phyloP scores from a whole-genome alignment of 768 basidiomycete genomes.

The Russula earlei region DNA sequence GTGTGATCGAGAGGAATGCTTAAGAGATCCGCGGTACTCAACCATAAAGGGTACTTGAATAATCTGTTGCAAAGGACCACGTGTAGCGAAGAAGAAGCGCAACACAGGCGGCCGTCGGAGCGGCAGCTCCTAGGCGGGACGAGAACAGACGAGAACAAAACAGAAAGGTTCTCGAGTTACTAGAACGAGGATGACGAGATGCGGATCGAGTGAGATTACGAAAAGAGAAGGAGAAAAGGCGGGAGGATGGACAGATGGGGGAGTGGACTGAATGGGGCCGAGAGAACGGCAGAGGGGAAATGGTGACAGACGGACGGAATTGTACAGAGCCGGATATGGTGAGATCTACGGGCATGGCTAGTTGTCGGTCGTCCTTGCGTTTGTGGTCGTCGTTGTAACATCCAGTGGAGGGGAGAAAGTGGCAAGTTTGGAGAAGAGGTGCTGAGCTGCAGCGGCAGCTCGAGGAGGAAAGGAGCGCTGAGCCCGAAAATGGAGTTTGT shows the following conservation, averaged over 20 bases:
- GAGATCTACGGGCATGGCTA: constrained; percentile 4
- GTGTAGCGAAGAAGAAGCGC: too few relatives aligned
- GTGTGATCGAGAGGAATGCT: not conserved
- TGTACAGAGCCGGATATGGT: constrained; percentile 8
- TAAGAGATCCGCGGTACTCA: constrained; percentile 5
- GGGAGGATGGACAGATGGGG: constrained; percentile 1
- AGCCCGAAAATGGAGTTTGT: constrained; percentile 11
- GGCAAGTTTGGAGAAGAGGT: not conserved
- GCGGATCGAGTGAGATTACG: constrained; percentile 6
- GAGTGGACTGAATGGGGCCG: not conserved
- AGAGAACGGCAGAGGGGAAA: constrained; percentile 4
- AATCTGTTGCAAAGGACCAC: too few relatives aligned
- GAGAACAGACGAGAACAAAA: too few relatives aligned
- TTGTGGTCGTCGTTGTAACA: not conserved
- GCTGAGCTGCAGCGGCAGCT: not conserved
- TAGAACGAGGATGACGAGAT: not conserved
- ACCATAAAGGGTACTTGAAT: too few relatives aligned
- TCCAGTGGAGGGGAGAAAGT: not conserved
- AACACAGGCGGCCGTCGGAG: too few relatives aligned
- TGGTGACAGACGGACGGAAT: constrained; percentile 7
- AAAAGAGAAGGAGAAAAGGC: constrained; percentile 3
- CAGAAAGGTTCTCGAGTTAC: not conserved
- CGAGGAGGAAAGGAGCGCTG: constrained; percentile 13
- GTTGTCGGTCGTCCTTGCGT: not conserved
- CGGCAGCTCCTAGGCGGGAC: too few relatives aligned